Base-by-base conservation (phyloP, 1,284 basidiomycete species). In the Moesziomyces globuligerus region DNA sequence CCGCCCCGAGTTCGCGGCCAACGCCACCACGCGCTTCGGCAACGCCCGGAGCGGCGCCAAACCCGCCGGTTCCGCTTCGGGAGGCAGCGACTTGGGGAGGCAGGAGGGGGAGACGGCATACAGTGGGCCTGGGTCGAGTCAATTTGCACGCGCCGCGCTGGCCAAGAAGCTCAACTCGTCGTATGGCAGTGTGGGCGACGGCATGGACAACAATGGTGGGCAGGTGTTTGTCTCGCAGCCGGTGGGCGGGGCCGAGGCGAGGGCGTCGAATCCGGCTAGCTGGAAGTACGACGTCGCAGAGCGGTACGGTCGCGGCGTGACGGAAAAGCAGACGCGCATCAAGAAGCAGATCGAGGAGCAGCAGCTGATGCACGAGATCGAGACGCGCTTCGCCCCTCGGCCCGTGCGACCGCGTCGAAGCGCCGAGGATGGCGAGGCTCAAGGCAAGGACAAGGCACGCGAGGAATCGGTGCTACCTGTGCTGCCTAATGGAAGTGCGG, bases 1-100 rank as follows among this genome's bases (percentile, higher is more conserved):
- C 0, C 86, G 94, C 41, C 87, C 93, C 2, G 94, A 97, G 83
- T 94, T 96, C 21, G 47, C 60, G 72, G 86, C 91, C 44, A 64
- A 71, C 23, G 46, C 52, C 2, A 64, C 67, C 11, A 56, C 41
- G 11, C 4, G 48, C 5, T 45, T 70, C 24, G 53, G 49, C 18
- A 26, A 17, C 9, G 29, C 29, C 13, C 13, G 29, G 13, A 32
- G 13, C 29, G 5, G 28, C 3, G 28, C n/a, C n/a, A n/a, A n/a
- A n/a, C n/a, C n/a, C n/a, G n/a, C n/a, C n/a, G n/a, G n/a, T n/a
- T n/a, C n/a, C n/a, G n/a, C n/a, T n/a, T n/a, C n/a, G n/a, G n/a
- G n/a, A n/a, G n/a, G n/a, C n/a, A n/a, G n/a, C n/a, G n/a, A n/a
- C n/a, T n/a, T n/a, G n/a, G n/a, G n/a, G n/a, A n/a, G n/a, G n/a